Percentiles rank a stretch among this genome's conserved stretches.
These are phyloP conservation scores for Endocarpon pusillum DNA, from an alignment of 495 filamentous ascomycete genomes.

Conservation along the genomic window DNA sequence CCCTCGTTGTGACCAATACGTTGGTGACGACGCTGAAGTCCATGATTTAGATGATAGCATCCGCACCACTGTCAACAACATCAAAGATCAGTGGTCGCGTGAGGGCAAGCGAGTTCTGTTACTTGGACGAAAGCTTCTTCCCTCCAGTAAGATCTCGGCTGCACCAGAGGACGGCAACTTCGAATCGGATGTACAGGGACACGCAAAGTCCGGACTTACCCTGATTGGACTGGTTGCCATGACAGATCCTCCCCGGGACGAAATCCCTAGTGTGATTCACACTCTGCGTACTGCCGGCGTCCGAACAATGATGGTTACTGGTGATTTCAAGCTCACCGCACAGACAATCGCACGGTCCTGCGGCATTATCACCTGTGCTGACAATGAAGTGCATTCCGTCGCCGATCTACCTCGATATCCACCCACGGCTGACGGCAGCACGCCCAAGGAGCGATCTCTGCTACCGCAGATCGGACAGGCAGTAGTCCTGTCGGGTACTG, in stretches of 20 bases:
- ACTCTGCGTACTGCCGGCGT: constrained; percentile 44
- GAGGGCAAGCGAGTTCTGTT: constrained; percentile 47
- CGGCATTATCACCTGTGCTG: constrained; percentile 38
- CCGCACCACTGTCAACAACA: constrained; percentile 24
- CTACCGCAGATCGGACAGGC: constrained; percentile 6
- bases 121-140: constrained; percentile 40
- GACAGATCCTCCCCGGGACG: constrained; percentile 47
- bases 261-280: constrained; percentile 42
- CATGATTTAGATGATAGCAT: constrained; percentile 22
- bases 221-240: constrained; percentile 50
- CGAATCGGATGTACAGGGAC: constrained; percentile 31
- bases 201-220: constrained; percentile 25
- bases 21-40: constrained; percentile 28
- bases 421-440: constrained; percentile 1
- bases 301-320: constrained; percentile 52
- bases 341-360: constrained; percentile 49
- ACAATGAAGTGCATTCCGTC: constrained; percentile 19
- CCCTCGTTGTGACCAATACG: constrained; percentile 31
- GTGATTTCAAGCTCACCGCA: constrained; percentile 55
- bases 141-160: constrained; percentile 15
- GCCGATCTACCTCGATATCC: constrained; percentile 10
- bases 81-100: constrained; percentile 45
- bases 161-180: constrained; percentile 26
- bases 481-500: constrained; percentile 30
- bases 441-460: background rate